Evolutionary conservation across 768 basidiomycete species (phyloP).

Genomic region (Tulasnella sp.): DNA sequence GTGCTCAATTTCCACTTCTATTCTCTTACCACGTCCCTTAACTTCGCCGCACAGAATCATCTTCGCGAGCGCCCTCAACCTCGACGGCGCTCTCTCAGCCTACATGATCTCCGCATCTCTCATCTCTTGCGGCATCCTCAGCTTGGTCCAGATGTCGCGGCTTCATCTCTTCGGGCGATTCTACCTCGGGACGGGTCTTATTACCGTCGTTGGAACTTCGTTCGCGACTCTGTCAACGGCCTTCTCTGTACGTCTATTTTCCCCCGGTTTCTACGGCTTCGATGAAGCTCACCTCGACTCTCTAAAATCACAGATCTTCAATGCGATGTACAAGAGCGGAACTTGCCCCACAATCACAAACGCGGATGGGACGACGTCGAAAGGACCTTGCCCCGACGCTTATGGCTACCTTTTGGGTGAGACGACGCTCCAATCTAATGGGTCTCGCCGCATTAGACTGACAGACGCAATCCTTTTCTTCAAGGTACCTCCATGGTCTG

Average conservation of each 20-base stretch:
- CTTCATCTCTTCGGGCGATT: constrained; percentile 43
- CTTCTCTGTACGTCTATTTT: constrained; percentile 42
- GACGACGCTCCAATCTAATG: constrained; percentile 19
- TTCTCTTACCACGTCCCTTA: background rate
- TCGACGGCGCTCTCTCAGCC: constrained; percentile 47
- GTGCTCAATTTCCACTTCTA: constrained; percentile 41
- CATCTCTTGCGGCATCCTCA: constrained; percentile 70
- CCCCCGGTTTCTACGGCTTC: background rate
- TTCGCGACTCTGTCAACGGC: constrained; percentile 73
- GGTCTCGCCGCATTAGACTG: background rate
- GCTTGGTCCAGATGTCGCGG: constrained; percentile 71
- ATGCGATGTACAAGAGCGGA: constrained; percentile 68
- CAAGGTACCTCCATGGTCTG: constrained; percentile 69
- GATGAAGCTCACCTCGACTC: background rate
- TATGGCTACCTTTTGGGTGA: constrained; percentile 69
- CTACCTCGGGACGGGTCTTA: constrained; percentile 62
- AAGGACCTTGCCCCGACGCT: constrained; percentile 64
- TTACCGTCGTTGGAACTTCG: constrained; percentile 75
- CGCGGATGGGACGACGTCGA: constrained; percentile 52
- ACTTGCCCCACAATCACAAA: constrained; percentile 57
- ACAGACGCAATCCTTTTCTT: constrained; percentile 2
- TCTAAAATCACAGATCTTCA: constrained; percentile 47
- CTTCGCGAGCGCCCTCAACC: constrained; percentile 17
- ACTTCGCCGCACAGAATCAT: constrained; percentile 10
- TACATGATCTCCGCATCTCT: constrained; percentile 79